Evolutionary conservation across 2,329 filamentous ascomycete genomes (phyloP).

Genomic region (Ciborinia camelliae): DNA sequence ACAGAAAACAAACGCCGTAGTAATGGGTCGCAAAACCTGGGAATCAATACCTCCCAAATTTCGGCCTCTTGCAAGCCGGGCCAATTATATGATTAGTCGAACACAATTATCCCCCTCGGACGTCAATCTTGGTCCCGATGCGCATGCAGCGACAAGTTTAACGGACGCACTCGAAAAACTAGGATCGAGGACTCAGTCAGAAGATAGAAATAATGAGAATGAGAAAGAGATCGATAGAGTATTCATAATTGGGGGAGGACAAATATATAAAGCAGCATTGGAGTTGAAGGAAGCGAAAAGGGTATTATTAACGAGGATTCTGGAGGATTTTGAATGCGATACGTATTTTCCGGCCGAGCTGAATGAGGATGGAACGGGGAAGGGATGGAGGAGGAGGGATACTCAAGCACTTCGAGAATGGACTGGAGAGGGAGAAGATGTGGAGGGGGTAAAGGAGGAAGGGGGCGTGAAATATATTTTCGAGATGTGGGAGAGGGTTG

Average conservation of each 20-base stretch:
- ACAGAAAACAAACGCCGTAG: conserved; percentile 62
- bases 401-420: conserved; percentile 57
- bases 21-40: conserved; percentile 98
- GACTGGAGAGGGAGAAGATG: conserved; percentile 59
- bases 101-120: background rate
- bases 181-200: background rate
- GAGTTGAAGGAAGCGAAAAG: conserved; percentile 53
- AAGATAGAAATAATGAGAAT: background rate
- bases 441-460: conserved; percentile 57
- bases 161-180: background rate
- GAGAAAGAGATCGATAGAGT: conserved; percentile 7
- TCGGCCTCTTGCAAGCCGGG: conserved; percentile 72
- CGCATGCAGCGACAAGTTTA: conserved; percentile 3
- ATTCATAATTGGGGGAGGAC: conserved; percentile 89
- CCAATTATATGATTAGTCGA: conserved; percentile 75
- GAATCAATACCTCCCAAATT: conserved; percentile 79
- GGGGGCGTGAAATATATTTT: conserved; percentile 65
- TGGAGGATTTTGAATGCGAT: conserved; percentile 71
- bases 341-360: conserved; percentile 66
- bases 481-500: conserved; percentile 65
- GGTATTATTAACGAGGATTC: conserved; percentile 67
- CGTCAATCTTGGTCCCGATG: background rate
- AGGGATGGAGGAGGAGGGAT: conserved; percentile 53
- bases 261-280: conserved; percentile 76
- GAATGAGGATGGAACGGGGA: conserved; percentile 33